Evolutionary conservation across 257 asterid species (phyloP).

Genomic region (Ligustrum vulgare): DNA sequence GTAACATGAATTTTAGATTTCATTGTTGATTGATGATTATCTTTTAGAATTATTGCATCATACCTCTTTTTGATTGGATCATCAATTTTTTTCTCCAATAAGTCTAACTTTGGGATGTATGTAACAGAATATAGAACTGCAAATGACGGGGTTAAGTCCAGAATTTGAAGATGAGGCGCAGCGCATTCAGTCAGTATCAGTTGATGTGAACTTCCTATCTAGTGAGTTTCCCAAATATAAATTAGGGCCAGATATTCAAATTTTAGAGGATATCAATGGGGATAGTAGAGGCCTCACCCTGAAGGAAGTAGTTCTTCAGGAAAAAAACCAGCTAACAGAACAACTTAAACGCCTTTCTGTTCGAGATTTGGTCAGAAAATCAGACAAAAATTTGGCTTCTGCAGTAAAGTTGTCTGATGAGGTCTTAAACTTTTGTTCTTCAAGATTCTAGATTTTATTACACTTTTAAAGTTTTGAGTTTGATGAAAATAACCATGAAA

Average conservation of each 20-base stretch:
- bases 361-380: conserved; percentile 89
- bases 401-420: conserved; percentile 90
- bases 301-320: conserved; percentile 77
- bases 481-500: background rate
- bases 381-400: conserved; percentile 91
- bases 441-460: background rate
- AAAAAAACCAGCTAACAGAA: conserved; percentile 61
- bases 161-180: conserved; percentile 60
- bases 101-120: background rate
- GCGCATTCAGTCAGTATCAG: conserved; percentile 58
- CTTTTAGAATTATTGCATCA: background rate
- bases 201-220: conserved; percentile 66
- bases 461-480: background rate
- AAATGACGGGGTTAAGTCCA: conserved; percentile 90
- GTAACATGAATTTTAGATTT: background rate
- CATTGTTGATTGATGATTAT: background rate
- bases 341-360: conserved; percentile 93
- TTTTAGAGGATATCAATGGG: conserved; percentile 70
- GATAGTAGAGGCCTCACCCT: conserved; percentile 70
- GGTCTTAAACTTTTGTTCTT: conserved; percentile 37
- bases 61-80: too few species aligned
- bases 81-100: background rate
- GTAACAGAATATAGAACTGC: conserved; percentile 28
- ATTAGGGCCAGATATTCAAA: conserved; percentile 79
- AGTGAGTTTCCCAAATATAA: conserved; percentile 80